Evolutionary conservation across 2,329 filamentous ascomycete species (phyloP).

Genomic region (Paracorniculantispora psalliotae): DNA sequence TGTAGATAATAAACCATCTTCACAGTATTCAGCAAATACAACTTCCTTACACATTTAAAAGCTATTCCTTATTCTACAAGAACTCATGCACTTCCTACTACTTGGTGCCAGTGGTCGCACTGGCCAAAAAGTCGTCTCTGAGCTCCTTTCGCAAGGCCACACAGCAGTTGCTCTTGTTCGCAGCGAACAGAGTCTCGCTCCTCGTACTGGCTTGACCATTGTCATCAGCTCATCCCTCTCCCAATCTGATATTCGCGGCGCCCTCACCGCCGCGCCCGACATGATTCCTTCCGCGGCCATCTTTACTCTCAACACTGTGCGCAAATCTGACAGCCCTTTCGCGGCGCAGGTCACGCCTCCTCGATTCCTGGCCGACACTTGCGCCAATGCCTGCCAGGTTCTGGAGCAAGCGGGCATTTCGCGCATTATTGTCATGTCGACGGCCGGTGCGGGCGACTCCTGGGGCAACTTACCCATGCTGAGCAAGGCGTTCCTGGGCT

Average conservation of each 20-base stretch:
- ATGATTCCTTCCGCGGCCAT: constrained; percentile 28
- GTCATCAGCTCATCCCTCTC: constrained; percentile 32
- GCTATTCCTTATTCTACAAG: neutral
- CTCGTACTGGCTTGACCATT: constrained; percentile 26
- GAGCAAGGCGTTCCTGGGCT: constrained; percentile 31
- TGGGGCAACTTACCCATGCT: constrained; percentile 30
- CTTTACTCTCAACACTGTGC: constrained; percentile 35
- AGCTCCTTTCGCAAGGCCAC: constrained; percentile 34
- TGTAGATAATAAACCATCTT: neutral
- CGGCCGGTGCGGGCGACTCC: constrained; percentile 34
- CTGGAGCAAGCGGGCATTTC: constrained; percentile 26
- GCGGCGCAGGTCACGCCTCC: constrained; percentile 33
- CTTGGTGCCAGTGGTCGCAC: constrained; percentile 40
- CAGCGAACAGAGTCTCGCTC: constrained; percentile 16
- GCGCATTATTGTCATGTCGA: constrained; percentile 35
- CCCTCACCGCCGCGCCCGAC: constrained; percentile 20
- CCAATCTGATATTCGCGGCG: constrained; percentile 27
- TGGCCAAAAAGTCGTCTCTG: constrained; percentile 35
- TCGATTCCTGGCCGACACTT: constrained; percentile 34
- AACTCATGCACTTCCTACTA: constrained; percentile 36
- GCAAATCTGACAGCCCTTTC: constrained; percentile 36
- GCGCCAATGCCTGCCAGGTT: constrained; percentile 29
- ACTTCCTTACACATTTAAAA: neutral
- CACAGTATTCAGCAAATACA: neutral
- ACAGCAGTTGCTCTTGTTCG: constrained; percentile 36